Evolutionary conservation across 352 stramenopile genomes (phyloP), one percentile per base, ranked within the genome.

Genomic region (Phytopythium montanum): DNA sequence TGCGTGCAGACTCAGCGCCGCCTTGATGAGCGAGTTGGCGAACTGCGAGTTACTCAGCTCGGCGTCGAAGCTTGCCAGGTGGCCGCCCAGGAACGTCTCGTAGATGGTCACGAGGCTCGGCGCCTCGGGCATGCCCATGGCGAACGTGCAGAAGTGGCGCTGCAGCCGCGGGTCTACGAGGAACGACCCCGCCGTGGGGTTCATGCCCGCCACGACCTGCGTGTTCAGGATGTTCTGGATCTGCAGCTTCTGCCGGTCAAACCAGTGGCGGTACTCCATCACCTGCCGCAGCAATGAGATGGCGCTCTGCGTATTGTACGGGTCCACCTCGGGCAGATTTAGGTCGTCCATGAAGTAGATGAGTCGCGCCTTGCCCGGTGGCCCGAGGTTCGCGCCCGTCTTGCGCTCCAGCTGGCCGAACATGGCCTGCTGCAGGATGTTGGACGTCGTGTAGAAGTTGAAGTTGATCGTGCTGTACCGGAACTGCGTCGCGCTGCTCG

Each of bases 301-400:
- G 13, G 95, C 92, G 46, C 80, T 96, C 71, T 99, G 96, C 0
- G 95, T 98, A 73, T 98, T 97, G 70, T 98, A 99, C 34, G 82
- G 75, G 69, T 99, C 95, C 14, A 98, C 88, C 64, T 98, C 92
- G 0, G 96, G 96, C 33, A 99, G 71, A 65, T 99, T 98, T 33
- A 99, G 49, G 70, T 99, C 96, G 65, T 99, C 96, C 73, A 99
- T 90, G 61, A 99, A 99, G 62, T 98, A 99, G 38, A 98, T 94
- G 8, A 99, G 77, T 56, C 84, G 79, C n/a, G 85, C 80, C 38
- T 97, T 95, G 36, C 95, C 96, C 7, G 96, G 93, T 1, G 96
- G 96, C 1, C 94, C 96, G 50, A 97, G 90, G 68, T 98, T 98
- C 31, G 75, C 81, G 41, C 92, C 95, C 2, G 90, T 98, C 64